A percentile compares a stretch with the other conserved stretches of the same genome.
Evolutionary conservation across 345 rosid species (phyloP).

Genomic region (Populus simonii): DNA sequence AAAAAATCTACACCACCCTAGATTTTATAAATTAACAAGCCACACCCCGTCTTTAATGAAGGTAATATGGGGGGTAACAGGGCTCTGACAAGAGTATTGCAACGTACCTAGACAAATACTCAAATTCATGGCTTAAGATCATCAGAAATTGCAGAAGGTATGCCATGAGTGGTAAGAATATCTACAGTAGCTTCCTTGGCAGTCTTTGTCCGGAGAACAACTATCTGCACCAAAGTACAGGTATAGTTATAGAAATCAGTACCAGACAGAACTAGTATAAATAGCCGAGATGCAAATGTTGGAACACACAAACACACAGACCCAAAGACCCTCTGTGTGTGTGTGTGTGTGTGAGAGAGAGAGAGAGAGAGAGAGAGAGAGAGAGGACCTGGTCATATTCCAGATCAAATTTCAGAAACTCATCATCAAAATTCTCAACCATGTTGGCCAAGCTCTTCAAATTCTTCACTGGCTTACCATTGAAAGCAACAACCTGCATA

Average conservation of each 20-base stretch:
- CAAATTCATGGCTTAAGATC: conserved; percentile 52
- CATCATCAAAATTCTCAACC: conserved; percentile 85
- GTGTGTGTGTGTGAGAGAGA: not conserved
- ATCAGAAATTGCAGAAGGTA: conserved; percentile 86
- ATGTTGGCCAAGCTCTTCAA: conserved; percentile 72
- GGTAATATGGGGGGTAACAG: not conserved
- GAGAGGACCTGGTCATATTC: conserved; percentile 81
- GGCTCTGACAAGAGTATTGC: not conserved
- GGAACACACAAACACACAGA: not conserved
- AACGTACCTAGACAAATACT: not conserved
- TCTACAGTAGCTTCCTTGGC: conserved; percentile 82
- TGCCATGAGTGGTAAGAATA: conserved; percentile 82
- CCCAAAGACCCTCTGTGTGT: not conserved
- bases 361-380: conserved; percentile 9
- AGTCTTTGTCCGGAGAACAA: conserved; percentile 64
- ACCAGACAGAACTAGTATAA: not conserved
- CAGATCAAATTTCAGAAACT: conserved; percentile 74
- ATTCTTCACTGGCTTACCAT: conserved; percentile 83
- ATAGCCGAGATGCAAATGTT: not conserved
- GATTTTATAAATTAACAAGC: not conserved
- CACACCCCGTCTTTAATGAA: not conserved
- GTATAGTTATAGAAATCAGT: not conserved
- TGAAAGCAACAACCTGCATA: conserved; percentile 74
- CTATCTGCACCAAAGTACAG: conserved; percentile 47
- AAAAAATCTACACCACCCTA: not conserved